Base-by-base conservation (phyloP, 2,329 filamentous ascomycete genomes). In the Xylariaceae sp. region DNA sequence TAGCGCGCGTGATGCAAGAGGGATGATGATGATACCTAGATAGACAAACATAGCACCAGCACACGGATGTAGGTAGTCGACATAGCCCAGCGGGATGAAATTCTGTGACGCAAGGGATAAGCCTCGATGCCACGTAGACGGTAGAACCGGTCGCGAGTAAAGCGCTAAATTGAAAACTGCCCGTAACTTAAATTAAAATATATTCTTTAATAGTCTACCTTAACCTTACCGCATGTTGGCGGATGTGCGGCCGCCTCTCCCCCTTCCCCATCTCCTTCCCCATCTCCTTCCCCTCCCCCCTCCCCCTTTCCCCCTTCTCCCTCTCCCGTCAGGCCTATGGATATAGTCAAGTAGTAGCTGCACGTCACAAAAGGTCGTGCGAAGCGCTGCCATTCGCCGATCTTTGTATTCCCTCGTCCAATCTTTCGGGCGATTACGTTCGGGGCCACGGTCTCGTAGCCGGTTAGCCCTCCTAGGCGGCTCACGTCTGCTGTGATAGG, bases 331-430 rank as follows among this genome's bases (percentile, higher is more conserved):
- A 19, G 19, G 19, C 19, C 19, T 19, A 19, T 19, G 19, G 19
- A 19, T 59, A 50, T 9, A 50, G 56, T 51, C 51, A 50, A 62
- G 44, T 55, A 50, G 51, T 64, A 52, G 60, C 54, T 47, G 57
- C 54, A 57, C 53, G 58, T 62, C 55, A 60, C 54, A 55, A 60
- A 60, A 19, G 19, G 19, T 47, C 43, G 55, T 46, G 50, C 39
- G 41, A 34, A 19, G 19, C 19, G 43, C 60, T 64, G 62, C 59
- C 52, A 54, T 55, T 55, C 59, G 57, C 64, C 64, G 62, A 50
- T 45, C 49, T 19, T 41, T 46, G 57, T 57, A 51, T 53, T 37
- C 53, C 53, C 54, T 61, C 43, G 62, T 59, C 49, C 58, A 53
- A 59, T 57, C 54, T 19, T 57, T 54, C 50, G 43, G 42, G 47